Percentiles rank a stretch among this genome's conserved stretches.
Evolutionary conservation across 2,329 filamentous ascomycete species (phyloP).

Genomic region (Sporothrix protearum): DNA sequence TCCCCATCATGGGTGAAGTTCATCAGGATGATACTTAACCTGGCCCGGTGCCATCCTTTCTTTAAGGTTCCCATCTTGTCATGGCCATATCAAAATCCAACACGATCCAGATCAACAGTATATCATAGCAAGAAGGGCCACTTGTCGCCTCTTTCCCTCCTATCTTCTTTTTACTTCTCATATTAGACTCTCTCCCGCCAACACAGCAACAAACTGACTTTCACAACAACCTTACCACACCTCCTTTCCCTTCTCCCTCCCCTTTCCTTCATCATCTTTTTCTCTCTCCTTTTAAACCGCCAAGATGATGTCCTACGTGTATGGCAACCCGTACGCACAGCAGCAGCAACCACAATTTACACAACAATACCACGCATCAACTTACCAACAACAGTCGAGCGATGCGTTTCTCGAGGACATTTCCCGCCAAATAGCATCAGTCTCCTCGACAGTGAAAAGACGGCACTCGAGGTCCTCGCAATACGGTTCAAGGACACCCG

Average conservation of each 20-base stretch:
- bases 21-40: conserved; percentile 27
- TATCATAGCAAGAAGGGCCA: conserved; percentile 13
- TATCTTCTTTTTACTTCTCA: not conserved
- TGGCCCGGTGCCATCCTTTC: conserved; percentile 16
- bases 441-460: conserved; percentile 39
- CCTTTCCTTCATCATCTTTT: not conserved
- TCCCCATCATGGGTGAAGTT: conserved; percentile 22
- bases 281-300: not conserved
- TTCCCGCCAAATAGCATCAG: conserved; percentile 50
- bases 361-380: conserved; percentile 6
- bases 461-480: conserved; percentile 48
- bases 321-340: conserved; percentile 34
- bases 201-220: not conserved
- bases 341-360: conserved; percentile 10
- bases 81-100: conserved; percentile 7
- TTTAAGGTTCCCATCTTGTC: not conserved
- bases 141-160: not conserved
- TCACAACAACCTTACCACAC: not conserved
- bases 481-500: conserved; percentile 44
- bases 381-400: conserved; percentile 32
- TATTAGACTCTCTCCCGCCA: not conserved
- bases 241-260: not conserved
- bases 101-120: not conserved
- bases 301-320: conserved; percentile 29
- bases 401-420: conserved; percentile 51